These are phyloP conservation scores for Gynostemma pentaphyllum DNA, from an alignment of 306 rosid species.

Conservation along the genomic window DNA sequence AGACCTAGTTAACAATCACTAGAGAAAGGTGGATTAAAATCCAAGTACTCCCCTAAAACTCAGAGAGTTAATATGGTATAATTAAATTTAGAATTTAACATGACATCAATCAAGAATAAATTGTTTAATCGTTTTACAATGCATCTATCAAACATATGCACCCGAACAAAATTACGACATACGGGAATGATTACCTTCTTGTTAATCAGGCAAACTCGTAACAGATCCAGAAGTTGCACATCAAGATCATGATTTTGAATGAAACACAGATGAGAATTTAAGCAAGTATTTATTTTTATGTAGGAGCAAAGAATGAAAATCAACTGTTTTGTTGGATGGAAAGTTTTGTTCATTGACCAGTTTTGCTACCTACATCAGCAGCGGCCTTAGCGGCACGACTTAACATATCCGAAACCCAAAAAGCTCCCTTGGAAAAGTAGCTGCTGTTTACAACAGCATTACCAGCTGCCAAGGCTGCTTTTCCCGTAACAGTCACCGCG, in stretches of 20 bases:
- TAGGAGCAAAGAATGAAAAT: not conserved
- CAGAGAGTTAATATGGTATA: too few relatives aligned
- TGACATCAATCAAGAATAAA: not conserved
- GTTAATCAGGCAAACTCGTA: too few relatives aligned
- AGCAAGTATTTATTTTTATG: not conserved
- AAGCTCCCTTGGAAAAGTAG: constrained; percentile 88
- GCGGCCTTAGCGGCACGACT: constrained; percentile 55
- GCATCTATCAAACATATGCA: not conserved
- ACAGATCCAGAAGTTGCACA: not conserved
- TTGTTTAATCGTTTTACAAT: not conserved
- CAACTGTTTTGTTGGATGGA: not conserved
- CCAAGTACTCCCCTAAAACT: too few relatives aligned
- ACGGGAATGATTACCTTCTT: not conserved
- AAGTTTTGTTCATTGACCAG: not conserved
- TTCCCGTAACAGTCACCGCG: constrained; percentile 54
- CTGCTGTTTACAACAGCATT: constrained; percentile 61
- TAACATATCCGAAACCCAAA: constrained; percentile 48
- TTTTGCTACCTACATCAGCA: constrained; percentile 43
- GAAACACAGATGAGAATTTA: not conserved
- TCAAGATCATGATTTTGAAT: not conserved
- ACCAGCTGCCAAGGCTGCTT: constrained; percentile 65
- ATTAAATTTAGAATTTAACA: not conserved
- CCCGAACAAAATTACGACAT: not conserved
- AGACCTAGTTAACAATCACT: too few relatives aligned
- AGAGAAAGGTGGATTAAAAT: too few relatives aligned